Percentiles rank a stretch among this genome's conserved stretches.
phyloP scores from a whole-genome alignment of 176 grass and related monocot species.

The Alloteropsis semialata region DNA sequence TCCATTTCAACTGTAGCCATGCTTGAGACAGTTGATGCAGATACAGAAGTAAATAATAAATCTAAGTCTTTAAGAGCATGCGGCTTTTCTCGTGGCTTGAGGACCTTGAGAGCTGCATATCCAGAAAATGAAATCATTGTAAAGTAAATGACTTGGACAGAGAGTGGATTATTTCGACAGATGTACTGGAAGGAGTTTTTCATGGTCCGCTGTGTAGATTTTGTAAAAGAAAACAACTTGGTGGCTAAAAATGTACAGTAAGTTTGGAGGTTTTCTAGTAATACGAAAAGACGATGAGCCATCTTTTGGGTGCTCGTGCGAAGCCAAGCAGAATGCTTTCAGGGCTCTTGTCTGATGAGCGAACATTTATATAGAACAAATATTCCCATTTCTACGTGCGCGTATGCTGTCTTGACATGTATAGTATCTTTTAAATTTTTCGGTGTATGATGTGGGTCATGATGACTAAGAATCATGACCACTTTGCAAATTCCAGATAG shows the following conservation, averaged over 20 bases:
- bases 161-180: slow-evolving; percentile 42
- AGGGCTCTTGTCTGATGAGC: neutral
- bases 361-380: slow-evolving; percentile 22
- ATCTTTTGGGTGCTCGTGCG: slow-evolving; percentile 25
- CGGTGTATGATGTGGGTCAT: neutral
- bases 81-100: slow-evolving; percentile 31
- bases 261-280: slow-evolving; percentile 18
- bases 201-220: slow-evolving; percentile 13
- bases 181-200: slow-evolving; percentile 45
- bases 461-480: slow-evolving; percentile 4
- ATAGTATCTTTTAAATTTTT: neutral
- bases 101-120: slow-evolving; percentile 49
- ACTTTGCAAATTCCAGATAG: slow-evolving; percentile 14
- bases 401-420: neutral
- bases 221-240: slow-evolving; percentile 37
- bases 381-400: neutral
- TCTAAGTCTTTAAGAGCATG: slow-evolving; percentile 37
- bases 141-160: slow-evolving; percentile 47
- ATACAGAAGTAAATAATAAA: slow-evolving; percentile 63
- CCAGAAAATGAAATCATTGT: slow-evolving; percentile 54
- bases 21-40: slow-evolving; percentile 72
- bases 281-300: slow-evolving; percentile 2
- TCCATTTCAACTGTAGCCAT: slow-evolving; percentile 84
- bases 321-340: slow-evolving; percentile 1
- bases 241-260: slow-evolving; percentile 21